These are phyloP conservation scores for Gentiana dahurica DNA, from an alignment of 257 asterid species.

Conservation along the genomic window DNA sequence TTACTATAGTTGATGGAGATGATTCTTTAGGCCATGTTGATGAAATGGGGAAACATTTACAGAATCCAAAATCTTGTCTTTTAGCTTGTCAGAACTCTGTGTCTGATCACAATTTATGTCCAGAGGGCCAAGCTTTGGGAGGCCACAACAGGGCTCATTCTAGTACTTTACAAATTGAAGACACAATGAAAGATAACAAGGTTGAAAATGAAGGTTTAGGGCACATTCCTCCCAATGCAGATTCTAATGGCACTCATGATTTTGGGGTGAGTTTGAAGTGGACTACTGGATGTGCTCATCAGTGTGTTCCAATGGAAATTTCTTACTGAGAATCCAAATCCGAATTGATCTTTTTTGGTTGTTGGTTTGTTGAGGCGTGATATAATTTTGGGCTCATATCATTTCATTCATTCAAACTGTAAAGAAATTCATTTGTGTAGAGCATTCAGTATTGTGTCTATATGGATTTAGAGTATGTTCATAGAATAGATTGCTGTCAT, in stretches of 20 bases:
- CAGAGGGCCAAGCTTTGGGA: conserved; percentile 15
- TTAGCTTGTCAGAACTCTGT: conserved; percentile 7
- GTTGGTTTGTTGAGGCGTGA: neutral
- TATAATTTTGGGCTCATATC: neutral
- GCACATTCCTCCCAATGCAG: conserved; percentile 16
- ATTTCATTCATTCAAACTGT: too few relatives aligned
- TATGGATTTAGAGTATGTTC: neutral
- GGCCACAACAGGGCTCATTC: conserved; percentile 78
- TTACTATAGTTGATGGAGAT: conserved; percentile 1
- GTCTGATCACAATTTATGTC: conserved; percentile 16
- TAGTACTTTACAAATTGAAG: conserved; percentile 18
- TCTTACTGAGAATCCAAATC: conserved; percentile 11
- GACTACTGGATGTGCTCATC: conserved; percentile 17
- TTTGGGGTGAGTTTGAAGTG: conserved; percentile 33
- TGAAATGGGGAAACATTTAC: conserved; percentile 5
- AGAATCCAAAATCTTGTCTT: conserved; percentile 9
- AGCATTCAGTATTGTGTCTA: too few relatives aligned
- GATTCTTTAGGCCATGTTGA: conserved; percentile 9
- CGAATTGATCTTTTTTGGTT: too few relatives aligned
- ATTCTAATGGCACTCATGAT: conserved; percentile 25
- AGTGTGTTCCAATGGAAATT: conserved; percentile 19
- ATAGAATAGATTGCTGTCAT: neutral
- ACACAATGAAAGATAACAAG: conserved; percentile 18
- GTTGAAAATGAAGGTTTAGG: conserved; percentile 17
- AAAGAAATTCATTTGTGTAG: too few relatives aligned